Base-by-base conservation (phyloP, 2,329 filamentous ascomycete genomes). In the Pseudopithomyces maydicus region DNA sequence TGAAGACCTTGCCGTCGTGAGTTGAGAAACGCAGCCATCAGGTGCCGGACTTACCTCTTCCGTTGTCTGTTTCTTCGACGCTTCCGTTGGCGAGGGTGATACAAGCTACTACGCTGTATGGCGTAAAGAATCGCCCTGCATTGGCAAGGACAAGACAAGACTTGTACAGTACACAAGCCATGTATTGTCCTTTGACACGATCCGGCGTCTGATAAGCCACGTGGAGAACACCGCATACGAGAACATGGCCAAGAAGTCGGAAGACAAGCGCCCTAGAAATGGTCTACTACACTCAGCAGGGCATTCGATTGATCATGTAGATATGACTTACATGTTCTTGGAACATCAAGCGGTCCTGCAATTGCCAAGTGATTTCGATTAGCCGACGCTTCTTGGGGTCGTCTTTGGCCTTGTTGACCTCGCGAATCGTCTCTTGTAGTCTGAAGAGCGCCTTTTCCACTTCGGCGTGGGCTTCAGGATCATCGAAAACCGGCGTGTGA, bases 361-460 rank as follows among this genome's bases (percentile, higher is more conserved):
- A 80, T 19, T 91, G 77, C 86, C 93, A 92, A 0, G 92, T 96
- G 64, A 89, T 92, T 65, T 94, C 88, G 54, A 97, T 85, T 0
- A 85, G 83, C 17, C 82, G 83, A 66, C 89, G 89, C 64, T 88
- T 87, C 45, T 85, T 79, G 8, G 86, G 85, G 67, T 95, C 90
- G 57, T 92, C 88, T 22, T 90, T 93, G n/a, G 91, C 91, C 56
- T 86, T 82, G 71, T 98, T 96, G 73, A 97, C 92, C 66, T 90
- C 89, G 4, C 85, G 82, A 2, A 92, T 92, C 14, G 89, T 86
- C 71, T 91, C 87, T 38, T 90, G 87, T 38, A 97, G 80, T 47
- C 87, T 83, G 52, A 87, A 84, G 32, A 96, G 80, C 0, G 90
- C 84, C 61, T 87, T 88, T 57, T 92, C 88, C 17, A 98, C 85